Conservation (phyloP, 768 basidiomycete species). For the Tephrocybe sp. region DNA sequence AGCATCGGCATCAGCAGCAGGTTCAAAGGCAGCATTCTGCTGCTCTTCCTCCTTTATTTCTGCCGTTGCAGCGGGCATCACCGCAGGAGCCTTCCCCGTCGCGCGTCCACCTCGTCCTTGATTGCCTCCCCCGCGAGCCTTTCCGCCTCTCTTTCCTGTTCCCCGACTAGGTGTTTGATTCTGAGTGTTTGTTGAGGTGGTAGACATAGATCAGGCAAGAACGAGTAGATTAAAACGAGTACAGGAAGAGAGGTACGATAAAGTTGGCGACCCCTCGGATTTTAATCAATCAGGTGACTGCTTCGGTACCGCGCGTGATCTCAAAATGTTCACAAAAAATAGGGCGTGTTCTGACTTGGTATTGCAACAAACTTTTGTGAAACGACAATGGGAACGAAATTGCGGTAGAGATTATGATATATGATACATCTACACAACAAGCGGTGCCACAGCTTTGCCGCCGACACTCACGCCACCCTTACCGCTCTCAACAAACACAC, state of each 20-base stretch:
- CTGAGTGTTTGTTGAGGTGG: conserved; percentile 1
- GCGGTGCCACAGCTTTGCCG: conserved; percentile 12
- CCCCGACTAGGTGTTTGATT: conserved; percentile 8
- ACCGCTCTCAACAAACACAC: conserved; percentile 52
- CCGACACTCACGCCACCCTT: conserved; percentile 38
- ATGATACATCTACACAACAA: not conserved
- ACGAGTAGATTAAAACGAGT: not conserved
- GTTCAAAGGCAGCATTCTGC: not conserved
- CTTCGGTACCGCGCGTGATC: conserved; percentile 12
- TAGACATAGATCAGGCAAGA: not conserved
- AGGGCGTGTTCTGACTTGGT: not conserved
- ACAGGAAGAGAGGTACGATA: not conserved
- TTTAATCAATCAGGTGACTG: conserved; percentile 22
- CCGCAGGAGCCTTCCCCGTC: conserved; percentile 3
- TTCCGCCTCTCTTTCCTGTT: conserved; percentile 14
- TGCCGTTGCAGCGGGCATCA: not conserved
- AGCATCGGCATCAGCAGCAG: conserved; percentile 27
- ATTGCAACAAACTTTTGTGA: not conserved
- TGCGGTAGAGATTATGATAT: no score
- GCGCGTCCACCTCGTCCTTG: conserved; percentile 13
- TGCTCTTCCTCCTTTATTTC: conserved; percentile 1
- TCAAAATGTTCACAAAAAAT: not conserved
- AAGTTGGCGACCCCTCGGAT: not conserved
- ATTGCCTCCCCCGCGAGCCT: conserved; percentile 14
- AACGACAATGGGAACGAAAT: not conserved